Percentiles rank a stretch among this genome's conserved stretches.
Evolutionary conservation across 352 stramenopile species (phyloP).

Genomic region (Pythium biforme): DNA sequence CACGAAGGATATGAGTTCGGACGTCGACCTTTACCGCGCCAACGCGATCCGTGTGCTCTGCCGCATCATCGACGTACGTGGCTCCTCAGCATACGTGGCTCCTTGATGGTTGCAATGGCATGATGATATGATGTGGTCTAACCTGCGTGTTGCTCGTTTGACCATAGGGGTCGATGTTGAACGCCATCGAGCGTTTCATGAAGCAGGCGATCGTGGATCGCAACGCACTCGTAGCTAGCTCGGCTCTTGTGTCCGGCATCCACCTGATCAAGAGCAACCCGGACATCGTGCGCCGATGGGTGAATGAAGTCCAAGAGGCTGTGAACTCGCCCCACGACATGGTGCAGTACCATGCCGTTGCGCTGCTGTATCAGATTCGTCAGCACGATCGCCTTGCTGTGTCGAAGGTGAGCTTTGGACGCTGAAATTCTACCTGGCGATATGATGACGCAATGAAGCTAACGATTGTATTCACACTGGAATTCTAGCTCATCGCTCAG

Average conservation of each 20-base stretch:
- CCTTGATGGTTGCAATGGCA: not conserved
- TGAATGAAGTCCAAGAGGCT: conserved; percentile 97
- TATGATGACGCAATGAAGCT: no score
- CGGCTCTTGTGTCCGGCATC: conserved; percentile 95
- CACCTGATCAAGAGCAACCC: conserved; percentile 94
- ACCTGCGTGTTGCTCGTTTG: not conserved
- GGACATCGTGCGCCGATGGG: conserved; percentile 93
- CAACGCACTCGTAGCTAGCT: conserved; percentile 95
- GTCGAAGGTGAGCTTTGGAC: conserved; percentile 76
- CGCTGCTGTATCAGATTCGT: conserved; percentile 98
- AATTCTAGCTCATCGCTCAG: conserved; percentile 69
- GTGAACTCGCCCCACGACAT: conserved; percentile 96
- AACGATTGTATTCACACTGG: not conserved
- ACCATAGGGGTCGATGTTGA: conserved; percentile 81
- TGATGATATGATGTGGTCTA: not conserved
- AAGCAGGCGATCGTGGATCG: conserved; percentile 99
- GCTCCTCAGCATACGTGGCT: not conserved
- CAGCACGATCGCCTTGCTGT: conserved; percentile 97
- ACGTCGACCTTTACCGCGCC: conserved; percentile 97
- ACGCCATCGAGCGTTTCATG: conserved; percentile 95
- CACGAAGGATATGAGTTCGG: conserved; percentile 99
- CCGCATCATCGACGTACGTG: conserved; percentile 90
- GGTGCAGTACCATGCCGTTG: conserved; percentile 99
- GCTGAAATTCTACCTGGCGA: not conserved
- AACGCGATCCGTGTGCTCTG: conserved; percentile 99